These are phyloP conservation scores for Mucor racemosus DNA, from an alignment of 371 early-diverging fungal species.

Conservation along the genomic window DNA sequence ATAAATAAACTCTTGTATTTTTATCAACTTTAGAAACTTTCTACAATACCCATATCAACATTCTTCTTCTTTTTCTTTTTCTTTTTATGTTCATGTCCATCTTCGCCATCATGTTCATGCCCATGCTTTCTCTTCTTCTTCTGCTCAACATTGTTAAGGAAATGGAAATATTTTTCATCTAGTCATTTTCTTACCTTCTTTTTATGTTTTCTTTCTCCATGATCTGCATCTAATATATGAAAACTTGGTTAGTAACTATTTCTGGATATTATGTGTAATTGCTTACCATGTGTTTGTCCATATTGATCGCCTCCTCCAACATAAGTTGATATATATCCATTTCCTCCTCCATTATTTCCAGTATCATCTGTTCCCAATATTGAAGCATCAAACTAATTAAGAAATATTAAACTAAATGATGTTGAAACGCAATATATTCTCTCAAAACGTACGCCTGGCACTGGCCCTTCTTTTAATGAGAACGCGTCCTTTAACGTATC, in stretches of 20 bases:
- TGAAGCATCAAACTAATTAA: constrained; percentile 59
- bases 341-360: constrained; percentile 12
- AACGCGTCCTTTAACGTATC: constrained; percentile 57
- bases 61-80: constrained; percentile 67
- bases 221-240: constrained; percentile 38
- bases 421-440: not conserved
- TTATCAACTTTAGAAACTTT: not conserved
- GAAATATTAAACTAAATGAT: not conserved
- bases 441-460: constrained; percentile 55
- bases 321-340: not conserved
- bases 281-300: not conserved
- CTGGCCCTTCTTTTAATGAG: constrained; percentile 59
- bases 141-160: constrained; percentile 25
- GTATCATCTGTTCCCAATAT: constrained; percentile 58
- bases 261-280: not conserved
- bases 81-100: constrained; percentile 55
- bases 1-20: not conserved
- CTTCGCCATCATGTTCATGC: constrained; percentile 60
- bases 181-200: constrained; percentile 54
- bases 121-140: constrained; percentile 72
- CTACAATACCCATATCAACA: not conserved
- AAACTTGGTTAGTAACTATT: not conserved
- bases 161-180: no score
- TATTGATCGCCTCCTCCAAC: not conserved
- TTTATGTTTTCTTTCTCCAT: constrained; percentile 59